Evolutionary conservation across 2,329 filamentous ascomycete species (phyloP).

Genomic region (Colletotrichum cuscutae): DNA sequence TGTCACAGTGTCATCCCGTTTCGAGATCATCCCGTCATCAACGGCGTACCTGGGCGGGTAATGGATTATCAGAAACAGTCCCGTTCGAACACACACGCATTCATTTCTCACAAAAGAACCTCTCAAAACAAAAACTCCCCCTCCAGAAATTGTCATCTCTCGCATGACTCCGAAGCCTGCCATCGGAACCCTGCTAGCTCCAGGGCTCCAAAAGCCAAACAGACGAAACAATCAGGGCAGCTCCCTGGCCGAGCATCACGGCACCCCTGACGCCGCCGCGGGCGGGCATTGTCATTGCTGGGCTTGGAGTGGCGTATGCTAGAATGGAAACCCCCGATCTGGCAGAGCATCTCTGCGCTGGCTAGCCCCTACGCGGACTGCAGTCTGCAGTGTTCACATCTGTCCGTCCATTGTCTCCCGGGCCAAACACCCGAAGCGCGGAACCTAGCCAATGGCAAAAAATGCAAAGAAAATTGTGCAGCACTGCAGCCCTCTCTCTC

Average conservation of each 20-base stretch:
- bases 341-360: neutral
- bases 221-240: constrained; percentile 18
- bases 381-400: neutral
- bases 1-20: constrained; percentile 9
- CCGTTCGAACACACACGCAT: neutral
- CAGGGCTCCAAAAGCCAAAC: constrained; percentile 6
- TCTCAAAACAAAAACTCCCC: too few species aligned
- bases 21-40: neutral
- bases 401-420: constrained; percentile 10
- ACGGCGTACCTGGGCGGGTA: neutral
- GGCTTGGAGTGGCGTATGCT: constrained; percentile 20
- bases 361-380: neutral
- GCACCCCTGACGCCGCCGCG: neutral
- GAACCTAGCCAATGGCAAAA: constrained; percentile 11
- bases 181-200: constrained; percentile 12
- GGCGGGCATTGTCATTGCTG: too few species aligned
- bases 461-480: neutral
- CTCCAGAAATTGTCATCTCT: neutral
- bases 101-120: neutral
- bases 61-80: neutral
- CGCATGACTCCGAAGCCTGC: constrained; percentile 10
- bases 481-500: neutral
- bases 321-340: constrained; percentile 15
- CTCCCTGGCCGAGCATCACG: neutral
- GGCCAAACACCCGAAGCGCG: constrained; percentile 27